phyloP scores from a whole-genome alignment of 129 eudicot genomes.

The Calendula officinalis region DNA sequence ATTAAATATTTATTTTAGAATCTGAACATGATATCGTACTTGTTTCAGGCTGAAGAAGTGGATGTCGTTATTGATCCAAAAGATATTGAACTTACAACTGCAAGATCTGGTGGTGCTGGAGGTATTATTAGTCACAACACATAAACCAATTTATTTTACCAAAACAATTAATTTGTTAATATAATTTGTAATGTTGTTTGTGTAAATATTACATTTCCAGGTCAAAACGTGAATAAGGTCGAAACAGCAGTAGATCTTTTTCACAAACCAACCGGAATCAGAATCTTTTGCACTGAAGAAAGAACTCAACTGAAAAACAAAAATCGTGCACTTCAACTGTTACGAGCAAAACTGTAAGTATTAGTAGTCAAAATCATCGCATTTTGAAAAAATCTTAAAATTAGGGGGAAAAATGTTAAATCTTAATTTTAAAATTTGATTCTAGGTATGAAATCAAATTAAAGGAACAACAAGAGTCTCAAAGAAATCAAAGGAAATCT shows the following conservation, averaged over 20 bases:
- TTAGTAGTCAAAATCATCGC: no score
- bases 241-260: conserved; percentile 96
- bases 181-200: background rate
- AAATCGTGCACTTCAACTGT: conserved; percentile 76
- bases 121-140: conserved; percentile 52
- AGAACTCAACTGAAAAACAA: conserved; percentile 86
- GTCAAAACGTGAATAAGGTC: conserved; percentile 99
- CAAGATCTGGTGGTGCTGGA: conserved; percentile 99
- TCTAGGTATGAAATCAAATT: conserved; percentile 89
- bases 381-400: no score
- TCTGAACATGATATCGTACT: conserved; percentile 1
- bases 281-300: conserved; percentile 98
- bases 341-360: conserved; percentile 93
- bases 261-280: conserved; percentile 98
- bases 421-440: background rate
- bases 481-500: conserved; percentile 71
- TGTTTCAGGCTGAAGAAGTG: conserved; percentile 90
- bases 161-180: background rate
- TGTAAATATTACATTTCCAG: conserved; percentile 40
- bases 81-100: conserved; percentile 96
- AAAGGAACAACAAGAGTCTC: conserved; percentile 89
- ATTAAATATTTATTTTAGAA: background rate
- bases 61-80: conserved; percentile 97
- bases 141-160: background rate
- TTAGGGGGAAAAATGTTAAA: background rate